Evolutionary conservation across 768 basidiomycete genomes (phyloP).

Genomic region (Boletus patriciae): DNA sequence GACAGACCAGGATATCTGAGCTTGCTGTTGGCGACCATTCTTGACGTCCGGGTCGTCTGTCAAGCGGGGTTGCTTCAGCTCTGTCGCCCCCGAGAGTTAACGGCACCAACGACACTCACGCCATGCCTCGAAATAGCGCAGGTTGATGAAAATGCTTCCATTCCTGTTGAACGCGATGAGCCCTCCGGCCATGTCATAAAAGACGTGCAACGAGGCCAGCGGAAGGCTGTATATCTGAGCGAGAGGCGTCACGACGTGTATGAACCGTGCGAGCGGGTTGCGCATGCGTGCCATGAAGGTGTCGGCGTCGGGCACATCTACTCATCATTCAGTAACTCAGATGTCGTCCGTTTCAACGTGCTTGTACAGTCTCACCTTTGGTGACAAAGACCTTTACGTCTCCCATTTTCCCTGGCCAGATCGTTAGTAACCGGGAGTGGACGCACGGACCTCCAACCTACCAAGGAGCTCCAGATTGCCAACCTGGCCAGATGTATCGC

Average conservation of each 20-base stretch:
- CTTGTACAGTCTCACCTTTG: constrained; percentile 44
- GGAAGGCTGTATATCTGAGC: constrained; percentile 74
- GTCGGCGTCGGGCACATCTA: constrained; percentile 58
- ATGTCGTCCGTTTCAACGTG: not conserved
- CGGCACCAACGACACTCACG: constrained; percentile 51
- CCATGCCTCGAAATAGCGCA: constrained; percentile 84
- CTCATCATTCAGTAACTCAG: constrained; percentile 2
- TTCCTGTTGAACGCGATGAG: constrained; percentile 93
- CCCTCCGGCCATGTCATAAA: constrained; percentile 77
- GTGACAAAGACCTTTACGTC: constrained; percentile 62
- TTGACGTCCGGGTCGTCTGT: constrained; percentile 72
- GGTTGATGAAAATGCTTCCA: constrained; percentile 85
- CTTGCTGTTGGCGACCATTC: constrained; percentile 51
- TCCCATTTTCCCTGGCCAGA: constrained; percentile 54
- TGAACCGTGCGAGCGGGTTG: constrained; percentile 68
- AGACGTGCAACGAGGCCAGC: constrained; percentile 74
- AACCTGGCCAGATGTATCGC: constrained; percentile 67
- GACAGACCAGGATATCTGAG: constrained; percentile 77
- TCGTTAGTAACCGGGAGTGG: constrained; percentile 1
- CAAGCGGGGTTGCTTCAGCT: not conserved
- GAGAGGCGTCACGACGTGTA: constrained; percentile 65
- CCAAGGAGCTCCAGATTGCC: constrained; percentile 65
- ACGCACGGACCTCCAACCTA: constrained; percentile 27
- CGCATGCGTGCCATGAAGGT: constrained; percentile 52
- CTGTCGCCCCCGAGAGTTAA: not conserved